Conservation (phyloP, 2,329 filamentous ascomycete genomes). For the Trichoderma sp. region DNA sequence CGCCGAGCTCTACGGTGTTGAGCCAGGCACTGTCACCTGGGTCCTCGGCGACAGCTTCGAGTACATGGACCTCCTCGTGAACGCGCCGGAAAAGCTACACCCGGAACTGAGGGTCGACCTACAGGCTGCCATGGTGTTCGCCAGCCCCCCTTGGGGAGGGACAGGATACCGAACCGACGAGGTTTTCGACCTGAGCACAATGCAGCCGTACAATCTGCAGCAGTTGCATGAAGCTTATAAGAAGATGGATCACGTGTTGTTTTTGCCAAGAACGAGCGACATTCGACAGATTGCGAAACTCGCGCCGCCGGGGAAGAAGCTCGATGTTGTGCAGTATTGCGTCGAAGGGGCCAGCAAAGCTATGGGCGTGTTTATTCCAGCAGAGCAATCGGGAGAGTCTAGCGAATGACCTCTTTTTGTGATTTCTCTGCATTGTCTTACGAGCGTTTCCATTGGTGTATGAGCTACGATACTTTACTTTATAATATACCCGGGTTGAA, state of each 20-base stretch:
- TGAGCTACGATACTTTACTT: not conserved
- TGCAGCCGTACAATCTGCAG: slow-evolving; percentile 81
- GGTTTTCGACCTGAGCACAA: slow-evolving; percentile 79
- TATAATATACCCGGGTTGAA: slow-evolving; percentile 8
- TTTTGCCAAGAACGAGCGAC: slow-evolving; percentile 83
- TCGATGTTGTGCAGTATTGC: slow-evolving; percentile 86
- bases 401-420: not conserved
- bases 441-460: not conserved
- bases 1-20: slow-evolving; percentile 79
- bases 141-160: slow-evolving; percentile 63
- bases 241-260: slow-evolving; percentile 68
- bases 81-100: slow-evolving; percentile 43
- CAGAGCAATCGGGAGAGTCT: not conserved
- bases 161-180: slow-evolving; percentile 59
- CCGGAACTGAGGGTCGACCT: slow-evolving; percentile 47
- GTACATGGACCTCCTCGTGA: slow-evolving; percentile 56
- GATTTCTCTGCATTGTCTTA: not conserved
- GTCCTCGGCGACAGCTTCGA: slow-evolving; percentile 85
- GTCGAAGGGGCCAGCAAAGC: slow-evolving; percentile 88
- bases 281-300: slow-evolving; percentile 73
- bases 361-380: slow-evolving; percentile 63
- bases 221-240: slow-evolving; percentile 65
- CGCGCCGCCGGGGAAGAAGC: slow-evolving; percentile 54
- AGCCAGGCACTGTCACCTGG: slow-evolving; percentile 74
- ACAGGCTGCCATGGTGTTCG: slow-evolving; percentile 53